Percentiles rank a stretch among this genome's conserved stretches.
Conservation (phyloP, 2,329 filamentous ascomycete genomes). For the Colletotrichum sp. region DNA sequence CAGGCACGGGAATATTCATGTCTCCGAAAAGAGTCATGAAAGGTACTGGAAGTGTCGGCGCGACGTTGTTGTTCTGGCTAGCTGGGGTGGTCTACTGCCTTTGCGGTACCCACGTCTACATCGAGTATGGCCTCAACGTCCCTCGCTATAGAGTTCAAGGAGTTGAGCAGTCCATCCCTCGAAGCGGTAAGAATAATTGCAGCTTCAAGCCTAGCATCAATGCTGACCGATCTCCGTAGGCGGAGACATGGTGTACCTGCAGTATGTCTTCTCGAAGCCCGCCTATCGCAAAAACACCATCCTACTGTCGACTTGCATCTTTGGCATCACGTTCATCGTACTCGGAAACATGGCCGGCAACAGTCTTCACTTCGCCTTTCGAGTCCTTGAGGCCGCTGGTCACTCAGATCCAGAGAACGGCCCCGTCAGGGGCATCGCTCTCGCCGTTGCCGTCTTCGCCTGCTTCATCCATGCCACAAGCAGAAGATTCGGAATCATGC, state of each 20-base stretch:
- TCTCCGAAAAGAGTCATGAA: conserved; percentile 36
- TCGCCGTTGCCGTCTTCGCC: conserved; percentile 45
- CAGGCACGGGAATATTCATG: conserved; percentile 43
- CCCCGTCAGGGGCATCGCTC: conserved; percentile 50
- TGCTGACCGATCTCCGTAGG: neutral
- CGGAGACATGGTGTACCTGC: conserved; percentile 34
- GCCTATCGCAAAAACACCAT: conserved; percentile 36
- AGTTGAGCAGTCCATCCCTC: conserved; percentile 44
- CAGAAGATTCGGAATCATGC: conserved; percentile 50
- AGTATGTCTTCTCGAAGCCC: conserved; percentile 48
- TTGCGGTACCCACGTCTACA: conserved; percentile 39
- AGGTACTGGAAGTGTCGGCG: conserved; percentile 36
- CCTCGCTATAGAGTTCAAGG: conserved; percentile 45
- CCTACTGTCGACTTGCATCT: conserved; percentile 48
- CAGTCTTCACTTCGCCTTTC: conserved; percentile 49
- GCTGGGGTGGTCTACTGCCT: conserved; percentile 42
- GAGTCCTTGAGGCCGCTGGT: conserved; percentile 41
- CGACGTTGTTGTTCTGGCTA: conserved; percentile 45
- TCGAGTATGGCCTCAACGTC: conserved; percentile 53
- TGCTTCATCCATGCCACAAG: conserved; percentile 56
- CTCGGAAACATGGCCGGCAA: conserved; percentile 56
- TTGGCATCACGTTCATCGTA: conserved; percentile 47
- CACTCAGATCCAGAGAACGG: conserved; percentile 32
- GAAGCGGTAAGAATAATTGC: conserved; percentile 55
- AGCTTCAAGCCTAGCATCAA: conserved; percentile 17